Conservation (phyloP, 345 rosid genomes). For the Melastoma malabathricum region DNA sequence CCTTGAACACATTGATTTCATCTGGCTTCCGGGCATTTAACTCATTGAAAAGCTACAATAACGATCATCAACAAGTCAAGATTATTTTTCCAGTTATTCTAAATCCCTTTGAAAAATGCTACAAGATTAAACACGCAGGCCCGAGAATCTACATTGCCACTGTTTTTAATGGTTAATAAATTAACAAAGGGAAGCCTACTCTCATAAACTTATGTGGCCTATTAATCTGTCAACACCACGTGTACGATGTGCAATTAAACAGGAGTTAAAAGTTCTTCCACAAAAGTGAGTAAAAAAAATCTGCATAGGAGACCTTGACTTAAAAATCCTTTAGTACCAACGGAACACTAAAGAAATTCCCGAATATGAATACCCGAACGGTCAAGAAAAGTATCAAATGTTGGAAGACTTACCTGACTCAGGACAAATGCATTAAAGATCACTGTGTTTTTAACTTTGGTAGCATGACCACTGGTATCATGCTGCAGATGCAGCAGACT, state of each 20-base stretch:
- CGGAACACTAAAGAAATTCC: too few species aligned
- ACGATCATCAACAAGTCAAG: conserved; percentile 1
- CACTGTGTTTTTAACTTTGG: conserved; percentile 61
- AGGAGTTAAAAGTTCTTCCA: too few species aligned
- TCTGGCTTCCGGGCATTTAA: conserved; percentile 95
- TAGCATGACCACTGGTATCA: conserved; percentile 19
- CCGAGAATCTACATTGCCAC: background rate
- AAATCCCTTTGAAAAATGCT: background rate
- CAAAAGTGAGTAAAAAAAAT: too few species aligned
- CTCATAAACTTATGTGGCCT: too few species aligned
- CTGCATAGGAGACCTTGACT: too few species aligned
- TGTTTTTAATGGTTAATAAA: too few species aligned
- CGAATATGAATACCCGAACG: too few species aligned
- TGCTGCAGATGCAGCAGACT: conserved; percentile 37
- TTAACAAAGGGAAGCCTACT: too few species aligned
- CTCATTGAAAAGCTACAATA: conserved; percentile 71
- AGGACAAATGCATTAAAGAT: conserved; percentile 89
- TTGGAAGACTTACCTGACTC: conserved; percentile 55
- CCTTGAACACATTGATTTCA: conserved; percentile 58
- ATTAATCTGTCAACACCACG: too few species aligned
- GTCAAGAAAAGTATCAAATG: too few species aligned
- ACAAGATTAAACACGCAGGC: background rate
- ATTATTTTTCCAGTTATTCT: background rate
- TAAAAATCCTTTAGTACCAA: too few species aligned
- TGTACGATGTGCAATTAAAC: too few species aligned